A percentile compares a stretch with the other conserved stretches of the same genome.
These are phyloP conservation scores for Elaeis guineensis DNA, from an alignment of 176 grass and related monocot genomes.

Conservation along the genomic window DNA sequence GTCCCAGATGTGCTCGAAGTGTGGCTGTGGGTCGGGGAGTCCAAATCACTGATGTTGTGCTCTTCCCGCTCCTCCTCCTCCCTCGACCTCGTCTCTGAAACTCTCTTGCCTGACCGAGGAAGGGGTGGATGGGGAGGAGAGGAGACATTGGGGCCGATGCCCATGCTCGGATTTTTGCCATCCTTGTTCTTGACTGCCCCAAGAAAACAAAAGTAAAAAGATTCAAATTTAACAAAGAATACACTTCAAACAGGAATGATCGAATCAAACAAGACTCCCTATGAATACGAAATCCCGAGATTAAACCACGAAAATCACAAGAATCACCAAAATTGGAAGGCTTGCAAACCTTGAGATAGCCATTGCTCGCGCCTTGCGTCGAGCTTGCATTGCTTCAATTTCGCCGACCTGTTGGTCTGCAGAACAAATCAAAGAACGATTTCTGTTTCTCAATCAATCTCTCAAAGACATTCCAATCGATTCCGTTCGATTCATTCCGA, in stretches of 20 bases:
- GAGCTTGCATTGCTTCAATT: conserved; percentile 94
- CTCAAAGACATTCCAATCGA: conserved; percentile 6
- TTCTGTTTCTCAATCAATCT: too few species aligned
- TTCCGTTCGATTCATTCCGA: conserved; percentile 22
- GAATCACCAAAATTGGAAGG: neutral
- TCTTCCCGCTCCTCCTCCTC: conserved; percentile 5
- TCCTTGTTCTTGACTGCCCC: conserved; percentile 12
- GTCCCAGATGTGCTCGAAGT: conserved; percentile 30
- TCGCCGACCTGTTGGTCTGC: conserved; percentile 77
- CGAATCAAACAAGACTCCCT: conserved; percentile 4
- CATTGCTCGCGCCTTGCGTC: conserved; percentile 95
- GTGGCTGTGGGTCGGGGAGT: conserved; percentile 48
- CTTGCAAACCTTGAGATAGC: conserved; percentile 77
- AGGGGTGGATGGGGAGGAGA: neutral
- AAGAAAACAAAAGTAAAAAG: neutral
- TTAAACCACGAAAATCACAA: conserved; percentile 9
- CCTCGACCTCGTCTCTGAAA: conserved; percentile 25
- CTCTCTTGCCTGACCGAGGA: conserved; percentile 6
- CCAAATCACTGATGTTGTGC: conserved; percentile 35
- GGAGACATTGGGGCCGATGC: neutral
- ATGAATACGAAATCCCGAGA: neutral
- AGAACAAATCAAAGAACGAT: conserved; percentile 19
- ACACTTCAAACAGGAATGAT: conserved; percentile 11
- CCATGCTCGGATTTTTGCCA: neutral
- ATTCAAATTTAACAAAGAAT: neutral